Evolutionary conservation across 164 flowering plant species (phyloP), one percentile per base, ranked within the genome.

Genomic region (Brasenia schreberi): DNA sequence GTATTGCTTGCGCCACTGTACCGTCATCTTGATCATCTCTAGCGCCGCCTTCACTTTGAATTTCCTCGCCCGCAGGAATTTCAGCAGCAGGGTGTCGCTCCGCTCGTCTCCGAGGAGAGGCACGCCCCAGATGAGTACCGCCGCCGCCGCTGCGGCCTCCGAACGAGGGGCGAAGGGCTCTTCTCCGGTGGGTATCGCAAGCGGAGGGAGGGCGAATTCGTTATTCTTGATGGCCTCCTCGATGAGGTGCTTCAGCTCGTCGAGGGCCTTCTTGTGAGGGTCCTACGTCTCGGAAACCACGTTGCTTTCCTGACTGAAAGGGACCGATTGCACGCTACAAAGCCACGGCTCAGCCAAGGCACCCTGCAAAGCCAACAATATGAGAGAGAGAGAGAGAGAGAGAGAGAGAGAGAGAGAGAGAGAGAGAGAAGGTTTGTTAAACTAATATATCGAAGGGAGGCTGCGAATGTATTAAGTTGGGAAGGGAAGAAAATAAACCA

Each of bases 41-140:
- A 93, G 79, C 0, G 98, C 89, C 0, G 90, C 97, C 73, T 86
- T 93, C 67, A 80, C 87, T 71, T 89, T 93, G 81, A 88, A 93
- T 23, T 93, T 97, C 66, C 98, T 78, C 5, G 97, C 98, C 59
- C 98, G 62, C 4, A 93, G 77, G 80, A 93, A 90, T 61, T 93
- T 93, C 75, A 88, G 71, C 7, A 93, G 88, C 64, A 93, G 75
- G 19, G 79, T 85, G 69, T 93, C 97, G 74, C 81, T 84, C 65
- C 75, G 71, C 53, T 90, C 98, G 12, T 64, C 97, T 0, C 69
- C 81, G 0, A 93, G 78, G 7, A 93, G 88, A 0, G 84, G 85
- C 33, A 93, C 73, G 18, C 96, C 98, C 87, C 87, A 93, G 5
- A 90, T 82, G 27, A 64, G 80, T 0, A 88, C 89, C 75, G 87